Conservation (phyloP, 257 asterid species). For the Nicotiana tabacum region DNA sequence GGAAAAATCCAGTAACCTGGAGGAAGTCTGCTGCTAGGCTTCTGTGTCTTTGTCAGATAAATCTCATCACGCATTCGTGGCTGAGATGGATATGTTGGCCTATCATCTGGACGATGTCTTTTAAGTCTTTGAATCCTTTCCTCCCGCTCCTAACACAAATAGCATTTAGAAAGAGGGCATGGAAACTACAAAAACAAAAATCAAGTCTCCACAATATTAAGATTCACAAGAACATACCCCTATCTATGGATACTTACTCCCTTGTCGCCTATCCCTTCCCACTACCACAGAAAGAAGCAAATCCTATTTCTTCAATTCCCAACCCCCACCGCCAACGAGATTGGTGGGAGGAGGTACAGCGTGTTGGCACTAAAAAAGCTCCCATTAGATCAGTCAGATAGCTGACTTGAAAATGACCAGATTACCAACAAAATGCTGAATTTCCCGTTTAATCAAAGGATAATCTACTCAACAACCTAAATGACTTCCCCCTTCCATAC, state of each 20-base stretch:
- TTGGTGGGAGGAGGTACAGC: background rate
- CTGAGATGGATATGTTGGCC: slow-evolving; percentile 48
- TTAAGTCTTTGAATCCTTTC: slow-evolving; percentile 64
- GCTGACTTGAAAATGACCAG: background rate
- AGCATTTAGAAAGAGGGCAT: slow-evolving; percentile 4
- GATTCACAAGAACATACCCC: background rate
- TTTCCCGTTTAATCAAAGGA: too few relatives aligned
- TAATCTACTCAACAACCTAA: too few relatives aligned
- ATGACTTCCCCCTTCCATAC: too few relatives aligned
- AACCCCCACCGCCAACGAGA: background rate
- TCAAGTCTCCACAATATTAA: background rate
- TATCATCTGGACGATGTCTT: slow-evolving; percentile 60
- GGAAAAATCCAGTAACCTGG: slow-evolving; percentile 46
- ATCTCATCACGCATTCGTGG: slow-evolving; percentile 43
- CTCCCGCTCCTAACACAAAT: slow-evolving; percentile 72
- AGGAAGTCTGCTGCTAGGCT: slow-evolving; percentile 60
- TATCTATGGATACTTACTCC: background rate
- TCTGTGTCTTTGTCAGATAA: slow-evolving; percentile 54
- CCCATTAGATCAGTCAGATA: background rate
- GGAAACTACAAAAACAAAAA: background rate
- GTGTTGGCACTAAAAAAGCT: background rate
- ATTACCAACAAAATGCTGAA: too few relatives aligned
- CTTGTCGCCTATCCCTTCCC: background rate
- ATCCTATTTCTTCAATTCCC: background rate
- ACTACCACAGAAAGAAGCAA: background rate